Evolutionary conservation across 257 asterid species (phyloP).

Genomic region (Avicennia marina): DNA sequence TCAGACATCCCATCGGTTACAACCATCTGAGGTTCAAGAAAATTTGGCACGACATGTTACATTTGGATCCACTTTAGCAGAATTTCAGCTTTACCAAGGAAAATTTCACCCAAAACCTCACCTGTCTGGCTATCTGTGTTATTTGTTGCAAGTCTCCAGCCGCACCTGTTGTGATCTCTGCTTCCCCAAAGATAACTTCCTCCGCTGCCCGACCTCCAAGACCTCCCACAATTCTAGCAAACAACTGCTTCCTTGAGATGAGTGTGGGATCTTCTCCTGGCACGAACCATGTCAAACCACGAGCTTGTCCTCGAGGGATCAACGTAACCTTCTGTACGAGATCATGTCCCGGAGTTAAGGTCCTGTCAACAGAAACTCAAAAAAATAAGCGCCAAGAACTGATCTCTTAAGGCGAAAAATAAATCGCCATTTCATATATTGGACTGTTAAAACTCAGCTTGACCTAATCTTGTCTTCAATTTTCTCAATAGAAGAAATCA

Average conservation of each 20-base stretch:
- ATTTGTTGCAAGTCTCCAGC: constrained; percentile 61
- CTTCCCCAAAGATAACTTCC: constrained; percentile 60
- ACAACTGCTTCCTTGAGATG: constrained; percentile 49
- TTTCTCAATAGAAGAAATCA: not conserved
- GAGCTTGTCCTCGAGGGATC: constrained; percentile 82
- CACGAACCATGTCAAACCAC: constrained; percentile 67
- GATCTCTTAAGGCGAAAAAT: too few species aligned
- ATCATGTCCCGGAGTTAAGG: constrained; percentile 62
- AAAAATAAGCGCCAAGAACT: not conserved
- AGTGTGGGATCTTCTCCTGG: constrained; percentile 55
- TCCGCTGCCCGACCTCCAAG: constrained; percentile 78
- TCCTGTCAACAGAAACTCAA: constrained; percentile 27
- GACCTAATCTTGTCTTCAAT: too few species aligned
- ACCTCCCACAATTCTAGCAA: constrained; percentile 69
- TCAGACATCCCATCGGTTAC: constrained; percentile 70
- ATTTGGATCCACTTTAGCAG: too few species aligned
- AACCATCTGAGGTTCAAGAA: constrained; percentile 52
- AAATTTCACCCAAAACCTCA: too few species aligned
- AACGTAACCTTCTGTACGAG: constrained; percentile 64
- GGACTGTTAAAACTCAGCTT: too few species aligned
- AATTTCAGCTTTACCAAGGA: too few species aligned
- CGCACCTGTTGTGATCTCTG: constrained; percentile 75
- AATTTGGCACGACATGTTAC: too few species aligned
- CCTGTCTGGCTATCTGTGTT: constrained; percentile 61
- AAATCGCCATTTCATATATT: too few species aligned